Conservation (phyloP, 2,329 filamentous ascomycete genomes). For the Fusarium metavorans region DNA sequence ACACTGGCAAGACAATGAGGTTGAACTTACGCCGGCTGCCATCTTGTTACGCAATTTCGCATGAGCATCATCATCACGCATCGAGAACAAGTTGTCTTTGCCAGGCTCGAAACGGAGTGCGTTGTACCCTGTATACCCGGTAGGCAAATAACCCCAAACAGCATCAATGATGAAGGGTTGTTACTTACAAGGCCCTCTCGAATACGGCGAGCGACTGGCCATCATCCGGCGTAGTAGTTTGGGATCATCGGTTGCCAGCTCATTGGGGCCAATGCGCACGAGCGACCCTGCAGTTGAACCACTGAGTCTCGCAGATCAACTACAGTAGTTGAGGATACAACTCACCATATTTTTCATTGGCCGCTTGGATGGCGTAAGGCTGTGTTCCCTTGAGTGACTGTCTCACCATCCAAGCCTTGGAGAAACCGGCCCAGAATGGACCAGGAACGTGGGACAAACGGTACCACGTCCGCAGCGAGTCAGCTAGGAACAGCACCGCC, state of each 20-base stretch:
- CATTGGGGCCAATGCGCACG: slow-evolving; percentile 52
- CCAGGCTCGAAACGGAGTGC: slow-evolving; percentile 49
- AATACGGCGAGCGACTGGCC: slow-evolving; percentile 49
- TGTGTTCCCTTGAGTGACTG: slow-evolving; percentile 42
- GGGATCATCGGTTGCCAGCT: slow-evolving; percentile 51
- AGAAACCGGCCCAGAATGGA: slow-evolving; percentile 49
- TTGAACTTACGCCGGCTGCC: slow-evolving; percentile 54
- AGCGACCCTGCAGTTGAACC: slow-evolving; percentile 44
- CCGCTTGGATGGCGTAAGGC: slow-evolving; percentile 42
- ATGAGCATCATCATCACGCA: slow-evolving; percentile 55
- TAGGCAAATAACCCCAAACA: neutral
- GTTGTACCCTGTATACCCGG: slow-evolving; percentile 52
- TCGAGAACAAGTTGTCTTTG: slow-evolving; percentile 49
- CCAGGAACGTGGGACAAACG: slow-evolving; percentile 51
- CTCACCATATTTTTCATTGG: slow-evolving; percentile 45
- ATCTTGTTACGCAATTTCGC: slow-evolving; percentile 59
- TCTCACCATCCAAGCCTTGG: slow-evolving; percentile 49
- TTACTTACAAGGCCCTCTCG: slow-evolving; percentile 44
- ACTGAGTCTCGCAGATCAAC: slow-evolving; percentile 1
- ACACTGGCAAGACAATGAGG: neutral
- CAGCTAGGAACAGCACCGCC: slow-evolving; percentile 15
- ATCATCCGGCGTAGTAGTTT: slow-evolving; percentile 50
- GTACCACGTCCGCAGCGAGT: slow-evolving; percentile 42
- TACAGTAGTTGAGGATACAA: neutral
- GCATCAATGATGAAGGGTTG: neutral